Evolutionary conservation across 1,284 basidiomycete species (phyloP), one percentile per base, ranked within the genome.

Genomic region (Ustilago trichophora): DNA sequence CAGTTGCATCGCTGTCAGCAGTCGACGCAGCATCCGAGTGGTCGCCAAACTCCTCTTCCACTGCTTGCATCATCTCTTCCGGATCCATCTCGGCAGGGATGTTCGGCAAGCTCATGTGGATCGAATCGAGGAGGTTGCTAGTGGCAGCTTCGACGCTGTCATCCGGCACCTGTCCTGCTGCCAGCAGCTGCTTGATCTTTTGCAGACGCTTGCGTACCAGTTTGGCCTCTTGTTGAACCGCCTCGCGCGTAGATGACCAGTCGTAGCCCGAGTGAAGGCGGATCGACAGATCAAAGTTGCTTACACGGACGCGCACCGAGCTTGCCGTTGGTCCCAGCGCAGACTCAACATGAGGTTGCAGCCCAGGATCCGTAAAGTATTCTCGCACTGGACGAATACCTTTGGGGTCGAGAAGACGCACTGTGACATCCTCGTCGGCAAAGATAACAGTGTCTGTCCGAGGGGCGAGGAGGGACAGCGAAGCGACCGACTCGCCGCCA

Each of bases 141-240:
- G 88, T 88, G 5, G 89, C 89, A 40, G 90, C 88, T 72, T 94
- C 92, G 18, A 90, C 85, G 40, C 85, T 87, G 22, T 91, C 88
- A 73, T 96, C 92, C 26, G 93, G 90, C 4, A 87, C 87, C 79
- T 98, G 95, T 3, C 95, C 96, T 36, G 85, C 89, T 0, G 94
- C 92, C n/a, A 98, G 87, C 3, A 98, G 85, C 82, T 98, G 95
- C 46, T 91, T 86, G 75, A 98, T 96, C 82, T 91, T 93, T 42
- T 91, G 89, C 35, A 98, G 86, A 21, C 88, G 88, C 48, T 88
- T 88, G 42, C 92, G 88, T 83, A 98, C 92, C 27, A 90, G 88
- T 78, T 90, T 92, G 54, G 91, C 87, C 79, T 94, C 91, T 43
- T 91, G 88, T 79, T 96, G 91, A 47, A 98, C 92, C 6, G 87